Evolutionary conservation across 2,329 filamentous ascomycete species (phyloP), one percentile per base, ranked within the genome.

Genomic region (Cytospora schulzeri): DNA sequence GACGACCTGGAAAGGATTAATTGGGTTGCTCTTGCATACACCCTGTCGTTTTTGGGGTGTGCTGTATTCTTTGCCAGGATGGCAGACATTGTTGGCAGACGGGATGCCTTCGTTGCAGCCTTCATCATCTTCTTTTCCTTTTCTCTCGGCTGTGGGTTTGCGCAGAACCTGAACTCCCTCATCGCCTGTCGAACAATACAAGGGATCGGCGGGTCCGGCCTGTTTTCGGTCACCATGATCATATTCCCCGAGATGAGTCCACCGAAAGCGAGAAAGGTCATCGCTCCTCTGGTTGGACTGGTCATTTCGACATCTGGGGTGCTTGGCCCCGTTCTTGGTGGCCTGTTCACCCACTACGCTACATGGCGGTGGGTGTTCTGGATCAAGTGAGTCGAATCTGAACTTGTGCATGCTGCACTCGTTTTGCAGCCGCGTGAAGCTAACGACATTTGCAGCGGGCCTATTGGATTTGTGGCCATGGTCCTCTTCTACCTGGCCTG

Each of bases 351-450:
- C 1, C 71, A 81, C 19, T 84, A 81, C 60, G 70, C 76, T 1
- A 78, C 73, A 12, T 86, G 83, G 83, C 73, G 81, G 66, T 85
- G 82, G 80, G 76, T 86, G 2, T 87, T 87, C 71, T 86, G 82
- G 81, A 82, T 87, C 70, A 87, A 87, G 82, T 84, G 69, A 57
- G 79, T 73, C 28, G 11, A 9, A 7, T 17, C 29, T 33, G 5
- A 38, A 14, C 22, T 12, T 50, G 45, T 14, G 1, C 24, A 19
- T 60, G 19, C 15, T 26, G 28, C 24, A 33, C 4, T 24, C 8
- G 17, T 2, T 14, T 5, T 22, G 3, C 29, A 9, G 33, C 19
- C 14, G 22, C 31, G 22, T 17, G 11, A 31, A 38, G 62, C 70
- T 72, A 57, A 72, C 51, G 5, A 26, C 6, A 5, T 3, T 7